Conservation (phyloP, 176 grass and related monocot species). For the Carex kokanica region DNA sequence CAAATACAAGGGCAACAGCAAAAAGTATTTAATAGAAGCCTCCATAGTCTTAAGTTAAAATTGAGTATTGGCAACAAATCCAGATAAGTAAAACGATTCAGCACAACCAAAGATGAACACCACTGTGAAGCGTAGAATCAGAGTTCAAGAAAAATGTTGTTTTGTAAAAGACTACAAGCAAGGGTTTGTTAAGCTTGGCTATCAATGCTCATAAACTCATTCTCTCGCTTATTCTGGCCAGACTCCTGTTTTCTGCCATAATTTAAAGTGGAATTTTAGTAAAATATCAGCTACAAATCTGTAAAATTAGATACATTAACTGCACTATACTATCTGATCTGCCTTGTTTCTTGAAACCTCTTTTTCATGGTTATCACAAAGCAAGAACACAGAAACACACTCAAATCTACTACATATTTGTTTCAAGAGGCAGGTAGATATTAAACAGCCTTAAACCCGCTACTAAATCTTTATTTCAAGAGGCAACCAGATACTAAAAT, state of each 20-base stretch:
- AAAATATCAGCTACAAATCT: background rate
- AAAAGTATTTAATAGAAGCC: background rate
- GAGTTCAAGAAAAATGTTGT: background rate
- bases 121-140: background rate
- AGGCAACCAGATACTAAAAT: background rate
- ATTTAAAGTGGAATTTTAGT: background rate
- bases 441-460: background rate
- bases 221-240: constrained; percentile 1
- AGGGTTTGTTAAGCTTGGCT: constrained; percentile 12
- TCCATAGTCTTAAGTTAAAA: background rate
- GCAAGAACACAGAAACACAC: too few species aligned
- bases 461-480: background rate
- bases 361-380: background rate
- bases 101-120: background rate
- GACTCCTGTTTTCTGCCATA: constrained; percentile 19
- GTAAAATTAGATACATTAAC: background rate
- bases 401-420: background rate
- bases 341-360: background rate
- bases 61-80: background rate
- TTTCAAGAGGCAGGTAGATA: too few species aligned
- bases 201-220: constrained; percentile 21
- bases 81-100: background rate
- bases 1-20: background rate
- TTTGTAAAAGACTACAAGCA: background rate
- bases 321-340: background rate